These are phyloP conservation scores for Trypanosoma mega DNA, from an alignment of 208 protist species.

Conservation along the genomic window DNA sequence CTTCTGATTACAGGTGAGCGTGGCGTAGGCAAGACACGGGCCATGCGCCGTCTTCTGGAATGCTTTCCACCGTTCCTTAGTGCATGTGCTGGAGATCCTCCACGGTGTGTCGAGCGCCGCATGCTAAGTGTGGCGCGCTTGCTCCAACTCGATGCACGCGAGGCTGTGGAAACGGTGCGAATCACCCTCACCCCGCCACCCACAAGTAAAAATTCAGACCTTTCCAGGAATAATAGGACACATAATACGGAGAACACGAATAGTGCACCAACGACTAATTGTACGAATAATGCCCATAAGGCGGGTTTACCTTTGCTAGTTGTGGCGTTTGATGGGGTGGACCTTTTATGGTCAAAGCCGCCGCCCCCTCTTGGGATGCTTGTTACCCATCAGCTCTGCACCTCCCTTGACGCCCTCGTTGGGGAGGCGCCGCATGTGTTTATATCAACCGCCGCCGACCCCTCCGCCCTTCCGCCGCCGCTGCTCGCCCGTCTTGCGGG, in stretches of 20 bases:
- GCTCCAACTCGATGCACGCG: slow-evolving; percentile 42
- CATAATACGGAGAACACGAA: too few relatives aligned
- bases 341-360: slow-evolving; percentile 37
- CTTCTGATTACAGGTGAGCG: slow-evolving; percentile 27
- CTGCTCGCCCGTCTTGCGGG: slow-evolving; percentile 34
- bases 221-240: too few relatives aligned
- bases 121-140: slow-evolving; percentile 38
- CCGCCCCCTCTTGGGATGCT: slow-evolving; percentile 32
- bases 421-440: slow-evolving; percentile 3
- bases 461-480: slow-evolving; percentile 8
- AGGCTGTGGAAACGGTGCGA: slow-evolving; percentile 44
- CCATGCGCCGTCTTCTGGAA: neutral
- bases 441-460: slow-evolving; percentile 22
- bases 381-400: slow-evolving; percentile 48
- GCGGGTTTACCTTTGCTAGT: too few relatives aligned
- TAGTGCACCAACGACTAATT: too few relatives aligned
- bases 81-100: neutral
- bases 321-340: slow-evolving; percentile 39
- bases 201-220: neutral
- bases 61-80: slow-evolving; percentile 7
- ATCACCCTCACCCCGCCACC: slow-evolving; percentile 24
- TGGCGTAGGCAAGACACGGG: slow-evolving; percentile 19
- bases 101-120: slow-evolving; percentile 54
- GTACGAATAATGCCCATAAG: too few relatives aligned
- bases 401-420: slow-evolving; percentile 40